Base-by-base conservation (phyloP, 1,284 basidiomycete species). In the Apiotrichum gamsii region DNA sequence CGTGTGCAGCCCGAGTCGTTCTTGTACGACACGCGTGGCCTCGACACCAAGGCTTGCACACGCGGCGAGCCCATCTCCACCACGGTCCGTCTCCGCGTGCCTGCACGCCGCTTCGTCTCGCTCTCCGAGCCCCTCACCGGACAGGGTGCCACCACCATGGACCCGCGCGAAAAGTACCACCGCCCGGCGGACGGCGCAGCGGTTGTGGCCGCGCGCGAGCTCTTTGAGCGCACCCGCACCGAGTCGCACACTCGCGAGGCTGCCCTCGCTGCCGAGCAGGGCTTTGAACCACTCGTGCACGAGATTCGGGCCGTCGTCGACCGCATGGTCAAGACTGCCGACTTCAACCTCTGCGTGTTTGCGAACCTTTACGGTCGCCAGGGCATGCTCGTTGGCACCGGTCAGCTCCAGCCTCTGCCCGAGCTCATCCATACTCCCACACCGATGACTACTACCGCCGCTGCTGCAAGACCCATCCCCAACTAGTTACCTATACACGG, bases 271-370 rank as follows among this genome's bases (percentile, higher is more conserved):
- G 39, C 30, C 9, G 24, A 43, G 29, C 46, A 48, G 8, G 53
- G 49, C 18, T 51, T 54, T 23, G 53, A 51, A 8, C 31, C 46
- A 10, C 46, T 54, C 19, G 23, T 54, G 14, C 25, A 43, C 34
- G 53, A 54, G n/a, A 70, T 79, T 8, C 50, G 74, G 0, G 74
- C 76, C 0, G 67, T 78, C 1, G 76, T 74, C 0, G 72, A 76
- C 51, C 46, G 69, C 0, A 64, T 77, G 33, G 75, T 74, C 15
- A 78, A 78, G 54, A 67, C 67, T 46, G 68, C 62, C 0, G 60
- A 70, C 30, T 74, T 78, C 51, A 72, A 54, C 53, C 53, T 54
- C 16, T 54, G 46, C 30, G 53, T 54, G n/a, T 54, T 54, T 30
- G 53, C 53, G 11, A 48, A 51, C 46, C 43, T 54, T 15, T 54